phyloP scores from a whole-genome alignment of 2,329 filamentous ascomycete genomes.

The Laburnicola sp. region DNA sequence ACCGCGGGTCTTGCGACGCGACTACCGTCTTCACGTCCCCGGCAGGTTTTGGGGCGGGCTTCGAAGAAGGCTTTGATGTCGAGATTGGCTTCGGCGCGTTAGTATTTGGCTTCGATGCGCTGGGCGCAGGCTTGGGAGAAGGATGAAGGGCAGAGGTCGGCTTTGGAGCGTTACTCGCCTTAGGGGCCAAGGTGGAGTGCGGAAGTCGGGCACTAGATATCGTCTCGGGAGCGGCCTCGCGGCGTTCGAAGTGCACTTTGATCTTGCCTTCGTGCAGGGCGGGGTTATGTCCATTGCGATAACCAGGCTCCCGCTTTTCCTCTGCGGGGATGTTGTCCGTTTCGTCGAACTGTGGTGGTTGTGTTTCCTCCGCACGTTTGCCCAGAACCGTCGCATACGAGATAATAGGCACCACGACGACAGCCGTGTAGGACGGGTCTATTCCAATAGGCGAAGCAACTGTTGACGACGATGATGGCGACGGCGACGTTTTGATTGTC shows the following conservation, averaged over 20 bases:
- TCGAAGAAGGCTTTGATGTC: neutral
- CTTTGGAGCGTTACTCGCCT: neutral
- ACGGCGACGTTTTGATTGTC: neutral
- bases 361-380: too few relatives aligned
- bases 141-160: neutral
- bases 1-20: slow-evolving; percentile 20
- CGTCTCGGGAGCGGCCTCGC: too few relatives aligned
- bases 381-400: too few relatives aligned
- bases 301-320: too few relatives aligned
- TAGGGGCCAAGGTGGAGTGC: neutral
- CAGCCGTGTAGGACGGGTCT: neutral
- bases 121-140: slow-evolving; percentile 4
- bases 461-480: neutral
- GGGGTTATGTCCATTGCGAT: too few relatives aligned
- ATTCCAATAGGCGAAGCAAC: neutral
- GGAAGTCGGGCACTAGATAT: neutral
- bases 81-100: slow-evolving; percentile 1
- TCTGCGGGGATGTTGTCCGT: too few relatives aligned
- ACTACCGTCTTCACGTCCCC: slow-evolving; percentile 18
- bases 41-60: neutral
- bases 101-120: neutral
- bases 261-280: too few relatives aligned
- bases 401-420: neutral
- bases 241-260: too few relatives aligned
- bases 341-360: too few relatives aligned